Evolutionary conservation across 2,329 filamentous ascomycete species (phyloP).

Genomic region (Ceratocystis colombiana): DNA sequence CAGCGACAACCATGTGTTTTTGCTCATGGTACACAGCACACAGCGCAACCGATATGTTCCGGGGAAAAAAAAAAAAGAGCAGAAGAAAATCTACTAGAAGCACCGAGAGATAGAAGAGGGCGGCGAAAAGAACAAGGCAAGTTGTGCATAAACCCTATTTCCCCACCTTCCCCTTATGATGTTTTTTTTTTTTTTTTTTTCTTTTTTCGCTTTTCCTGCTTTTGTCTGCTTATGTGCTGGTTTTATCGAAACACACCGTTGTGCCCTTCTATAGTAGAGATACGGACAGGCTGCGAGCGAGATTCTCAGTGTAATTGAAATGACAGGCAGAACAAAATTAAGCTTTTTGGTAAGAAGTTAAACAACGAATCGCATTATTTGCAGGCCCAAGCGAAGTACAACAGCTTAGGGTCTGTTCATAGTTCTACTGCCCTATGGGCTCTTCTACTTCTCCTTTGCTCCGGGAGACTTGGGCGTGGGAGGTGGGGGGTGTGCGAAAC

Average conservation of each 20-base stretch:
- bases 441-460: not conserved
- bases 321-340: conserved; percentile 12
- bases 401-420: not conserved
- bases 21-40: not conserved
- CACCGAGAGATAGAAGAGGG: not conserved
- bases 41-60: not conserved
- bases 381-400: not conserved
- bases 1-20: not conserved
- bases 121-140: not conserved
- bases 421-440: too few relatives aligned
- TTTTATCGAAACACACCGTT: not conserved
- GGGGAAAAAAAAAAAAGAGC: not conserved
- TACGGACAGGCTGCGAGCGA: not conserved
- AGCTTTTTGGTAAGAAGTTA: conserved; percentile 8
- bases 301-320: conserved; percentile 9
- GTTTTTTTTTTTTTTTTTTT: not conserved
- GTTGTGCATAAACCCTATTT: not conserved
- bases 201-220: not conserved
- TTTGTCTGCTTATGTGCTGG: not conserved
- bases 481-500: not conserved
- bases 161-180: not conserved
- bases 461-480: not conserved
- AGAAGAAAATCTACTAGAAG: not conserved
- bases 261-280: not conserved
- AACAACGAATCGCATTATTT: not conserved